Base-by-base conservation (phyloP, 768 basidiomycete genomes). In the Auricularia sp. region DNA sequence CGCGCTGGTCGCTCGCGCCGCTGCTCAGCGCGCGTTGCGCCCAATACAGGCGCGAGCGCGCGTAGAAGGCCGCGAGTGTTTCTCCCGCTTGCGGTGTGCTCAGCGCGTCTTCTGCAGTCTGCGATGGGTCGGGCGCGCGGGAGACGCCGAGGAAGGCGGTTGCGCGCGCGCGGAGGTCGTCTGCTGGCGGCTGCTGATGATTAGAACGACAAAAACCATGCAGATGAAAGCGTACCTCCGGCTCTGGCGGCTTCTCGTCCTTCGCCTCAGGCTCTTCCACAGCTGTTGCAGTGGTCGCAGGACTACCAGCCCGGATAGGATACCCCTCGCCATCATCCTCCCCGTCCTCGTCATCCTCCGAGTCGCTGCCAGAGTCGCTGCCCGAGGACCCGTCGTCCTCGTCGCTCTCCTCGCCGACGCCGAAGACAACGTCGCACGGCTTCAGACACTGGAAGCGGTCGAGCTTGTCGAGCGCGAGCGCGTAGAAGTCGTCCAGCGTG, bases 401-500 rank as follows among this genome's bases (percentile, higher is more conserved):
- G 0, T 82, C 85, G 7, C 84, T 84, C 51, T 82, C 83, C 6
- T 83, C 87, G 29, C 85, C 85, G 0, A 81, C 83, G 8, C 82
- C 81, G 62, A 92, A 84, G 24, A 83, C 73, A 7, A 88, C 76
- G 5, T 78, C 84, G 63, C 84, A 87, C 59, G 82, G 77, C 73
- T 88, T 90, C 70, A 94, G 77, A 69, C 92, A 93, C 1, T 79
- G 73, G 70, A 83, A 95, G 10, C 81, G 76, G 47, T 95, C 94
- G 75, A 95, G 77, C 73, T 95, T 95, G 70, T 94, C 92, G 21
- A 97, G 79, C 65, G 86, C 83, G 11, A 97, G 75, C 1, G 83
- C 79, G 74, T 93, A 79, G 70, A 95, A 97, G 70, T 96, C 94
- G 71, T 94, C 92, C 5, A 97, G 78, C 0, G 93, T 95, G 68